Conservation (phyloP, 2,329 filamentous ascomycete genomes). For the Penicillium sp. region DNA sequence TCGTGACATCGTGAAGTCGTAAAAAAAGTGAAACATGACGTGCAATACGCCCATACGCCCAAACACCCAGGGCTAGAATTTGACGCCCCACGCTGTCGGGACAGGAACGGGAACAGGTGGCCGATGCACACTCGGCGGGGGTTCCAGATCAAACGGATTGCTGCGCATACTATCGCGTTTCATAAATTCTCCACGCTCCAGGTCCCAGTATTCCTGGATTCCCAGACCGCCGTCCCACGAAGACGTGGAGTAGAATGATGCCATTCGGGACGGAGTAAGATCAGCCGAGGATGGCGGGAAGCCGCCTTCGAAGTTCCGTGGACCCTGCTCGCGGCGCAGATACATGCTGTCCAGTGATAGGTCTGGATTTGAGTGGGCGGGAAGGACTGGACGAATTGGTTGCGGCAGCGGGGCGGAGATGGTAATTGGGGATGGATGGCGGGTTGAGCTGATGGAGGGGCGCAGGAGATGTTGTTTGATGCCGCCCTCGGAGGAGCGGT, state of each 20-base stretch:
- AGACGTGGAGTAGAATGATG: conserved; percentile 17
- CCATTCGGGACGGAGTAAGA: conserved; percentile 14
- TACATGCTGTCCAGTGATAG: conserved; percentile 7
- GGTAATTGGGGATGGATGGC: not conserved
- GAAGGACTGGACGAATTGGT: not conserved
- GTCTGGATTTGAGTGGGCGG: conserved; percentile 9
- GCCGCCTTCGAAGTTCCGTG: not conserved
- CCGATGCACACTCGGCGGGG: conserved; percentile 35
- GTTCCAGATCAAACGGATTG: conserved; percentile 35
- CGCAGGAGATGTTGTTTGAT: conserved; percentile 23
- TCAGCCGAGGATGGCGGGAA: conserved; percentile 4
- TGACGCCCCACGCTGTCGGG: conserved; percentile 3
- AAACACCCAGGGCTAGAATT: not conserved
- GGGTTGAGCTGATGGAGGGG: conserved; percentile 22
- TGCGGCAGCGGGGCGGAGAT: conserved; percentile 11
- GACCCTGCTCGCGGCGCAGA: not conserved
- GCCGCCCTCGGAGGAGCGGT: conserved; percentile 9
- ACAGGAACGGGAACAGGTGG: conserved; percentile 5
- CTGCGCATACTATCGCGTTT: conserved; percentile 30
- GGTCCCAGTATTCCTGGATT: conserved; percentile 10
- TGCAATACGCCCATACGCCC: not conserved
- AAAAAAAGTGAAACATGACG: not conserved
- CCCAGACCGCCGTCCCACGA: conserved; percentile 8
- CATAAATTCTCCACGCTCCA: conserved; percentile 10
- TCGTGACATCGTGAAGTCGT: conserved; percentile 6